These are phyloP conservation scores for Phoenix dactylifera DNA, from an alignment of 176 grass and related monocot genomes.

Conservation along the genomic window DNA sequence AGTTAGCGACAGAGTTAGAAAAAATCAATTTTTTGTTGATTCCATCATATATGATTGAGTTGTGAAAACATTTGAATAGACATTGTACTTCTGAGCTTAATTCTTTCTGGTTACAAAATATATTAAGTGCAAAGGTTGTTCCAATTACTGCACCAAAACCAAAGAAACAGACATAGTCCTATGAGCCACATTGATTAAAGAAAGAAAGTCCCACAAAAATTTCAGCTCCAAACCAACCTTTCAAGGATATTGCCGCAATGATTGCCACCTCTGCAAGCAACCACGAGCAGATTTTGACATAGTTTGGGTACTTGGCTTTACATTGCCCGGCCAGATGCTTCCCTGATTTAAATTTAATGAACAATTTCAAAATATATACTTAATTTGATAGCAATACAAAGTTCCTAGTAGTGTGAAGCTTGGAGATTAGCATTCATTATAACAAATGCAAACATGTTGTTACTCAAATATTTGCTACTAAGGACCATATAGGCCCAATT, in stretches of 20 bases:
- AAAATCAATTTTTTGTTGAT: too few relatives aligned
- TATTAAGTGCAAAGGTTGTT: slow-evolving; percentile 62
- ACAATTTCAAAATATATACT: too few relatives aligned
- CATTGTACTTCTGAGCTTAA: too few relatives aligned
- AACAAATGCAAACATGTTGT: slow-evolving; percentile 45
- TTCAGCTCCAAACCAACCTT: slow-evolving; percentile 26
- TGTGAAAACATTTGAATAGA: too few relatives aligned
- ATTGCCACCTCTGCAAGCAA: slow-evolving; percentile 63
- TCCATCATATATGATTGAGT: too few relatives aligned
- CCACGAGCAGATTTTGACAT: slow-evolving; percentile 48
- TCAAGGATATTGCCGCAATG: slow-evolving; percentile 83
- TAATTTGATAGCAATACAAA: too few relatives aligned
- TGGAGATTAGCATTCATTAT: too few relatives aligned
- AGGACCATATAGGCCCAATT: slow-evolving; percentile 38
- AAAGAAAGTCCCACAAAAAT: not conserved
- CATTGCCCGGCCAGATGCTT: slow-evolving; percentile 75
- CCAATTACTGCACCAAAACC: slow-evolving; percentile 49
- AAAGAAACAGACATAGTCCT: not conserved
- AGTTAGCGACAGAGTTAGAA: too few relatives aligned
- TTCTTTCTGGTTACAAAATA: too few relatives aligned
- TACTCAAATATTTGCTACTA: slow-evolving; percentile 77
- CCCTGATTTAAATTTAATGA: slow-evolving; percentile 19
- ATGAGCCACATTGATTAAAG: not conserved
- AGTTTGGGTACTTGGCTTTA: slow-evolving; percentile 53
- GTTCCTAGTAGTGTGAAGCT: too few relatives aligned